Conservation (phyloP, 345 rosid species). For the Eucalyptus globulus region DNA sequence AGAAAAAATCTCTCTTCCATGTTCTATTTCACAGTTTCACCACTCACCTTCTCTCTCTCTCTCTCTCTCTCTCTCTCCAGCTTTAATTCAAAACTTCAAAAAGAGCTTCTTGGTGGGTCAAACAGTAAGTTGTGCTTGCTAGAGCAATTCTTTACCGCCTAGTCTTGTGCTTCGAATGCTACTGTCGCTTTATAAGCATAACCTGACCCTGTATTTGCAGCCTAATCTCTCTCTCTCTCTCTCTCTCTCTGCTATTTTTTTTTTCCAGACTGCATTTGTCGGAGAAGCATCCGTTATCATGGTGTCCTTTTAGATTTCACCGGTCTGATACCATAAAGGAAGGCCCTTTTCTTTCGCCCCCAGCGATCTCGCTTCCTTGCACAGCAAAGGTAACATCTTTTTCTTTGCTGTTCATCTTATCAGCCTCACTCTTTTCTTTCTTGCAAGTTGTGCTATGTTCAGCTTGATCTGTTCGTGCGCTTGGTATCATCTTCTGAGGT, state of each 20-base stretch:
- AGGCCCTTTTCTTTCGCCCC: background rate
- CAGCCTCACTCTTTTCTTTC: background rate
- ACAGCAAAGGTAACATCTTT: background rate
- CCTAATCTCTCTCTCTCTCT: background rate
- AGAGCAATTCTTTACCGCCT: background rate
- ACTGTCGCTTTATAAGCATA: background rate
- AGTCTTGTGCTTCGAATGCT: background rate
- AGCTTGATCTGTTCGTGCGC: background rate
- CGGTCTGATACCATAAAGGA: background rate
- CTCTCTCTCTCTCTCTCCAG: background rate
- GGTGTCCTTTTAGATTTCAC: background rate
- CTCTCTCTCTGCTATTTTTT: background rate
- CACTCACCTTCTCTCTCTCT: background rate
- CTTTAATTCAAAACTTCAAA: slow-evolving; percentile 17
- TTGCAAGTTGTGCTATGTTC: background rate
- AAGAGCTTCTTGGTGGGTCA: background rate
- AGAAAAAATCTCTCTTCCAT: background rate
- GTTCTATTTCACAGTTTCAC: background rate
- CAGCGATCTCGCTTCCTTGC: background rate
- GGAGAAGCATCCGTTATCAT: background rate
- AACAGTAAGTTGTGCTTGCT: background rate
- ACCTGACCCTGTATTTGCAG: background rate
- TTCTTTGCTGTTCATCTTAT: background rate
- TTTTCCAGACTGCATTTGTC: background rate
- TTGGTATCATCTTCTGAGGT: background rate